Conservation (phyloP, 768 basidiomycete species). For the Suillus alpinus region DNA sequence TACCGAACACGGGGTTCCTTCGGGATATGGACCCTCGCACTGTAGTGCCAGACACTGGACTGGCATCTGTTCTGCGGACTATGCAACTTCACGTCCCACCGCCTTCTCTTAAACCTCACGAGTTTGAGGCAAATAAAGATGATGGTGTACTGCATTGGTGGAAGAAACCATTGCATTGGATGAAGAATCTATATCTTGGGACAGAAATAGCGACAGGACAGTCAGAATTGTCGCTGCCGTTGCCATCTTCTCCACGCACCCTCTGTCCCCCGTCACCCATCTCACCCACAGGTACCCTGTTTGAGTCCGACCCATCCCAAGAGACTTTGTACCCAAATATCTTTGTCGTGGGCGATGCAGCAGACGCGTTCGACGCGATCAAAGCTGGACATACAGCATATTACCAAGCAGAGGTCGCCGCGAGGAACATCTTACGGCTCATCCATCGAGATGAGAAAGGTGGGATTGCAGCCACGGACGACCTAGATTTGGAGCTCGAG, state of each 20-base stretch:
- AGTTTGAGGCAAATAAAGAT: background rate
- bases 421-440: conserved; percentile 50
- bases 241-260: conserved; percentile 5
- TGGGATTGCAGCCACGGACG: background rate
- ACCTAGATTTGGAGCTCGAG: conserved; percentile 29
- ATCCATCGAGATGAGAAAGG: conserved; percentile 26
- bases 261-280: conserved; percentile 1
- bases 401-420: conserved; percentile 51
- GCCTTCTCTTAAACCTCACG: background rate
- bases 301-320: conserved; percentile 1
- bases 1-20: conserved; percentile 52
- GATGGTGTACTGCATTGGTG: background rate
- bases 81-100: conserved; percentile 37
- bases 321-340: conserved; percentile 47
- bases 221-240: background rate
- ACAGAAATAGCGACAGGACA: background rate
- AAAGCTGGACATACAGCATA: conserved; percentile 59
- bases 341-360: conserved; percentile 62
- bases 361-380: conserved; percentile 63
- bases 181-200: background rate
- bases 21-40: conserved; percentile 38
- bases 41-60: conserved; percentile 36
- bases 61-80: conserved; percentile 46
- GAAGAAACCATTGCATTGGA: too few species aligned
- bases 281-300: conserved; percentile 13